Base-by-base conservation (phyloP, 352 stramenopile genomes). In the Globisporangium cystogenes region DNA sequence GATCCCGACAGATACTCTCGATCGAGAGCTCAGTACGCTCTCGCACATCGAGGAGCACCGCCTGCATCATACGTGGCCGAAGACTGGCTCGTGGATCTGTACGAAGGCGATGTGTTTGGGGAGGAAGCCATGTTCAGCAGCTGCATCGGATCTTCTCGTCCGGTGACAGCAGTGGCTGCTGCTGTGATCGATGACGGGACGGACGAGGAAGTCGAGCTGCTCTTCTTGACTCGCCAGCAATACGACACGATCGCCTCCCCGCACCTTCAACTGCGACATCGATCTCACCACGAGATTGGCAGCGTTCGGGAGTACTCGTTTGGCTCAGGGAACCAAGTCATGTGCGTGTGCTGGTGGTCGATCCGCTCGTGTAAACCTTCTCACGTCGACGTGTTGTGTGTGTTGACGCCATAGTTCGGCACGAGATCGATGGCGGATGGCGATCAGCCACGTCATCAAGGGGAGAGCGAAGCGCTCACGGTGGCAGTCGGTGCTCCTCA, bases 21-120 rank as follows among this genome's bases (percentile, higher is more conserved):
- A 8, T 18, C n/a, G 36, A 62, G 47, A 42, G 51, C 35, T 3
- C 51, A 43, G 27, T 45, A 42, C 21, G 20, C 40, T 7, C 10
- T 24, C 4, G 10, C 21, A 3, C 48, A 48, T 4, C 48, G 41
- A 42, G 41, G 8, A 51, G 10, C 33, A 10, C 23, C 39, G n/a
- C 24, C 27, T 21, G 37, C 11, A 10, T 43, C 36, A 11, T 29
- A 24, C 23, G 10, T 27, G 12, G 16, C 44, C 7, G 33, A 41
- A 1, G 52, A 66, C 20, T 49, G 60, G 26, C 44, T 77, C 40
- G 29, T 72, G 10, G 40, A 76, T 51, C 29, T 81, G 14, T 40
- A 23, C 24, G 68, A 76, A 42, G 63, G 59, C 14, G 70, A 84
- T 18, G 55, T 72, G 0, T 84, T 84, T 48, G 73, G 70, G 0